Conservation (phyloP, 1,284 basidiomycete species). For the Austroboletus rostrupii region DNA sequence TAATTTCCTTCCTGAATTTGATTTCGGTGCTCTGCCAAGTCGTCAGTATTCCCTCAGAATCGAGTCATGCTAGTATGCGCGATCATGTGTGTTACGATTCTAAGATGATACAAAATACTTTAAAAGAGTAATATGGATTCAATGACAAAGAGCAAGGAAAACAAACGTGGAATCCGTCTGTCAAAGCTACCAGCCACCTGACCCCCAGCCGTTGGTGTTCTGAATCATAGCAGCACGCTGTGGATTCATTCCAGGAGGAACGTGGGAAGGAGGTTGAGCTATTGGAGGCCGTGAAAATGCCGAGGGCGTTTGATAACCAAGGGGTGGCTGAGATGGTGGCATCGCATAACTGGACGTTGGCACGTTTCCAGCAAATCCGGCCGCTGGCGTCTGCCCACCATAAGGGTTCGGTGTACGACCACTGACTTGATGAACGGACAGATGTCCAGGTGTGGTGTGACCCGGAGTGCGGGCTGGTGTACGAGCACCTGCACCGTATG, state of each 20-base stretch:
- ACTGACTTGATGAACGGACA: conserved; percentile 61
- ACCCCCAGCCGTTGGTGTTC: conserved; percentile 35
- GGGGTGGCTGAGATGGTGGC: conserved; percentile 38
- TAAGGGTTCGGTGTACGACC: conserved; percentile 77
- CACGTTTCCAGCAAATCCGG: conserved; percentile 29
- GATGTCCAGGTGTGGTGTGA: conserved; percentile 69
- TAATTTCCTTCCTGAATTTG: no score
- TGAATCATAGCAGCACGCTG: conserved; percentile 61
- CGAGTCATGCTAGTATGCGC: neutral
- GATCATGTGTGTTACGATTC: conserved; percentile 16
- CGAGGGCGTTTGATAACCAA: conserved; percentile 63
- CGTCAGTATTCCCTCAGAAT: neutral
- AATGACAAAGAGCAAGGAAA: conserved; percentile 12
- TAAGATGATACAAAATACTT: conserved; percentile 21
- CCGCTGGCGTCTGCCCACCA: conserved; percentile 46
- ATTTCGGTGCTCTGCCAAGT: neutral
- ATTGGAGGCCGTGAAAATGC: conserved; percentile 41
- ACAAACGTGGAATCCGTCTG: conserved; percentile 11
- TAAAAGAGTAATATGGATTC: conserved; percentile 27
- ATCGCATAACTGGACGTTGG: conserved; percentile 28
- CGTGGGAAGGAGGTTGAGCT: conserved; percentile 37
- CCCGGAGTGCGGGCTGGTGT: conserved; percentile 74
- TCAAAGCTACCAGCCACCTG: conserved; percentile 31
- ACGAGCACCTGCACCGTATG: conserved; percentile 69
- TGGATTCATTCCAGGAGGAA: conserved; percentile 59